Percentiles rank a stretch among this genome's conserved stretches.
These are phyloP conservation scores for Mortierella claussenii DNA, from an alignment of 192 early-diverging fungal genomes.

Conservation along the genomic window DNA sequence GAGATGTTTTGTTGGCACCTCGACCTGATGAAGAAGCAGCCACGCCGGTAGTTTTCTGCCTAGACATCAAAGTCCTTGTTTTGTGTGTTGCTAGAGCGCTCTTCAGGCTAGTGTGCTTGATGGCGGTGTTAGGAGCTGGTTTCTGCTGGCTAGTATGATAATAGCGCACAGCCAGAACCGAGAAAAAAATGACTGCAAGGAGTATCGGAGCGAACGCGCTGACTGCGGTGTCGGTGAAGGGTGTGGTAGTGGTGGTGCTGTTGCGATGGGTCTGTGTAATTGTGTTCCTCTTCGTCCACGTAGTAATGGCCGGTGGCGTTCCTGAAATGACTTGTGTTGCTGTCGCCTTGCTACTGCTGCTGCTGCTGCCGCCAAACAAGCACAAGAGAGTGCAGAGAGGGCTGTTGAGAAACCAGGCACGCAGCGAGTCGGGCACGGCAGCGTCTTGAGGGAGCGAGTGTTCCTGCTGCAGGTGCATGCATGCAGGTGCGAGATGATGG, in stretches of 20 bases:
- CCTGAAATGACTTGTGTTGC: too few relatives aligned
- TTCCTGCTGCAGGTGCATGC: conserved; percentile 25
- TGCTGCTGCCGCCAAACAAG: background rate
- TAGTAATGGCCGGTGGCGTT: too few relatives aligned
- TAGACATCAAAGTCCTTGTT: conserved; percentile 6
- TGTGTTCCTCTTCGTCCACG: too few relatives aligned
- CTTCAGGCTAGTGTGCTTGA: background rate
- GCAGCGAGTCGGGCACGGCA: conserved; percentile 26
- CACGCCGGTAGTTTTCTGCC: background rate
- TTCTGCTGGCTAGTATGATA: background rate
- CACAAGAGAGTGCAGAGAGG: background rate
- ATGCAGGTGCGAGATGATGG: conserved; percentile 4
- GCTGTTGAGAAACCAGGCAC: conserved; percentile 12
- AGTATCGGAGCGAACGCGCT: too few relatives aligned
- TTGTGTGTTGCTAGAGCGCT: background rate
- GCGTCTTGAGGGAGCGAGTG: conserved; percentile 10
- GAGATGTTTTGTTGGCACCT: background rate
- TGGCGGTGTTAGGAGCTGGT: background rate
- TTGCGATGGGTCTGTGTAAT: too few relatives aligned
- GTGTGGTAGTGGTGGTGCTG: too few relatives aligned
- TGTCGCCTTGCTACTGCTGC: background rate
- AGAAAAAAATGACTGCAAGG: background rate
- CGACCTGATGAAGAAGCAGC: background rate
- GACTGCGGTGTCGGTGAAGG: too few relatives aligned
- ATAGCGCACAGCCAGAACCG: background rate